Conservation (phyloP, 805 yeast genomes). For the Ogataea minuta region DNA sequence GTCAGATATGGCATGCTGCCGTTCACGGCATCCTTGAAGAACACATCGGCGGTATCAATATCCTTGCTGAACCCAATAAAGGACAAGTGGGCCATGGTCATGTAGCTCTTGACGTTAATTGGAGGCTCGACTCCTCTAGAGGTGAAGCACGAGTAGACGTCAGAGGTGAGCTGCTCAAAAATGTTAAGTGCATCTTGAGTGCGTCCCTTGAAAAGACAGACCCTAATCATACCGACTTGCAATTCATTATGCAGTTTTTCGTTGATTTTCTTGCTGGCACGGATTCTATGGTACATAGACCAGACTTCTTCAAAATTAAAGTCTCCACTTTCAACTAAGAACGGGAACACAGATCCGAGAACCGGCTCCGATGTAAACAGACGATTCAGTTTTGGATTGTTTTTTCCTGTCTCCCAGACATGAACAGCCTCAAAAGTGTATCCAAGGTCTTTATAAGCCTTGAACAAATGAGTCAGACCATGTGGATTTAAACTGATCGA, state of each 20-base stretch:
- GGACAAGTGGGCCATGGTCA: conserved; percentile 71
- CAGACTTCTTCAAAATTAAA: conserved; percentile 59
- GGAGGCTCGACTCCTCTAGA: conserved; percentile 33
- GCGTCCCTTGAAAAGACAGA: conserved; percentile 63
- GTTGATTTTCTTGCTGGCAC: conserved; percentile 32
- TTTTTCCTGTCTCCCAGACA: conserved; percentile 67
- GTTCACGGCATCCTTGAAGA: conserved; percentile 69
- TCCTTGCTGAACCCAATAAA: conserved; percentile 79
- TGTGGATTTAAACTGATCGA: conserved; percentile 45
- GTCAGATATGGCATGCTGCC: conserved; percentile 72
- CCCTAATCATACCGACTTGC: conserved; percentile 70
- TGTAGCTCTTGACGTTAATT: conserved; percentile 45
- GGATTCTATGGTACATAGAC: conserved; percentile 46
- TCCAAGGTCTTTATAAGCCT: conserved; percentile 59
- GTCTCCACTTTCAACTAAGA: conserved; percentile 60
- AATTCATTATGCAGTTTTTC: conserved; percentile 44
- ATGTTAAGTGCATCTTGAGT: conserved; percentile 62
- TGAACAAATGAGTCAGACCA: conserved; percentile 56
- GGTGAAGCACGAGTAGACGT: conserved; percentile 39
- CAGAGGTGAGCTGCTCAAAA: conserved; percentile 58
- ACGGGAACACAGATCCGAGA: conserved; percentile 66
- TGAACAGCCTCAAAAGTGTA: conserved; percentile 62
- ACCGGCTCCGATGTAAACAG: conserved; percentile 62
- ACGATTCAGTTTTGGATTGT: conserved; percentile 38
- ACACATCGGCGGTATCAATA: conserved; percentile 65